These are phyloP conservation scores for Cyclotella atomus DNA, from an alignment of 108 stramenopile species.

Conservation along the genomic window DNA sequence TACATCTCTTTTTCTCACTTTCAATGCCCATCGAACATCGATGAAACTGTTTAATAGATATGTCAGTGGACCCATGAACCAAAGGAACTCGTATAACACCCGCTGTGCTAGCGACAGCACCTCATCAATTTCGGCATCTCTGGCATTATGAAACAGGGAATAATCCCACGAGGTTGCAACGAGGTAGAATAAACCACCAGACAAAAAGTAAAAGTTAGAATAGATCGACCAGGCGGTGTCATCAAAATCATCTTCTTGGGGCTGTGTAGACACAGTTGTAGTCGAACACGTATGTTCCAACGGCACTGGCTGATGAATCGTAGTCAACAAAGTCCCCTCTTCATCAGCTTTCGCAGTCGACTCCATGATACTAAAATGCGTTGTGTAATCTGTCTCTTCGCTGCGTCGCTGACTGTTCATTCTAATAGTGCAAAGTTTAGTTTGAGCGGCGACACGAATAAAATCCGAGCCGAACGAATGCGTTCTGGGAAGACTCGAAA, in stretches of 20 bases:
- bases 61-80: conserved; percentile 41
- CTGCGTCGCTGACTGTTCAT: not conserved
- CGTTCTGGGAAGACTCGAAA: not conserved
- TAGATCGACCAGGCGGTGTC: conserved; percentile 35
- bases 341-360: not conserved
- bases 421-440: not conserved
- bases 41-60: conserved; percentile 39
- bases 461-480: not conserved
- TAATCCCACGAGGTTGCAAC: conserved; percentile 40
- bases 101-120: not conserved
- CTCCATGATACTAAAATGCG: not conserved
- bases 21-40: conserved; percentile 38
- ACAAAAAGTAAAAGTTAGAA: conserved; percentile 37
- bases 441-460: too few species aligned
- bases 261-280: not conserved
- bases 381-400: not conserved
- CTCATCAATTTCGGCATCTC: conserved; percentile 7
- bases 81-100: conserved; percentile 25
- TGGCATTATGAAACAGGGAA: not conserved
- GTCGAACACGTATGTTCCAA: not conserved
- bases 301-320: not conserved
- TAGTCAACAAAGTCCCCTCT: not conserved
- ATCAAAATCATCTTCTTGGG: conserved; percentile 6
- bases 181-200: conserved; percentile 36
- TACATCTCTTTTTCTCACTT: conserved; percentile 11